Conservation (phyloP, 768 basidiomycete genomes). For the Holtermanniella nyarrowii region DNA sequence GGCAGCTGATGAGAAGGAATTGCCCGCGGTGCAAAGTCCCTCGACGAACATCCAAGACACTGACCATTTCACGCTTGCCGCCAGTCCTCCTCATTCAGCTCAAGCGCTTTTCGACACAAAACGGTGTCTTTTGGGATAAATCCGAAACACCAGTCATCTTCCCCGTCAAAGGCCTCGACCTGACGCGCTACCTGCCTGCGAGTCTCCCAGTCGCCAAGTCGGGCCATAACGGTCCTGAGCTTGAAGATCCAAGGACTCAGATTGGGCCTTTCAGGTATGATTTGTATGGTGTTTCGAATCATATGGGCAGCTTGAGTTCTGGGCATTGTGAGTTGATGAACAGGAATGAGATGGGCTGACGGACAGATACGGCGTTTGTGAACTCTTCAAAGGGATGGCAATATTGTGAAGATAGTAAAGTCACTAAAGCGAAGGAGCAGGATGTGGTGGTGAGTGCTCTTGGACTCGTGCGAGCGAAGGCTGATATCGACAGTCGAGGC, state of each 20-base stretch:
- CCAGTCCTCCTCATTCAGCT: constrained; percentile 55
- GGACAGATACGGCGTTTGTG: constrained; percentile 80
- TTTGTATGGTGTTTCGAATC: constrained; percentile 89
- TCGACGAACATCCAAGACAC: constrained; percentile 70
- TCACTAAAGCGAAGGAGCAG: constrained; percentile 60
- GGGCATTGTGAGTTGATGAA: constrained; percentile 71
- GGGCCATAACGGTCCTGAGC: constrained; percentile 43
- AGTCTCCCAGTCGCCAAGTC: constrained; percentile 54
- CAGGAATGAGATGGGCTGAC: background rate
- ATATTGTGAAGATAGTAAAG: constrained; percentile 87
- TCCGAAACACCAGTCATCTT: constrained; percentile 91
- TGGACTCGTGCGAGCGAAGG: background rate
- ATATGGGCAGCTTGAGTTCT: constrained; percentile 83
- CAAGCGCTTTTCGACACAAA: constrained; percentile 29
- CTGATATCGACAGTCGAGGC: constrained; percentile 18
- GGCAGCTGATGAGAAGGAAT: constrained; percentile 58
- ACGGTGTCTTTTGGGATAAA: constrained; percentile 70
- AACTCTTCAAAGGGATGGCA: constrained; percentile 79
- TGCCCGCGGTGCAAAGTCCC: constrained; percentile 88
- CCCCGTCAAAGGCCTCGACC: constrained; percentile 54
- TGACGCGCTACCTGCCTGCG: constrained; percentile 76
- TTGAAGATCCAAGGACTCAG: constrained; percentile 68
- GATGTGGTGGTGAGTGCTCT: constrained; percentile 60
- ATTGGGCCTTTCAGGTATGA: constrained; percentile 87
- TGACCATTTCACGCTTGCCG: constrained; percentile 83